Evolutionary conservation across 371 early-diverging fungal genomes (phyloP), one percentile per base, ranked within the genome.

Genomic region (Capillidium heterosporum): DNA sequence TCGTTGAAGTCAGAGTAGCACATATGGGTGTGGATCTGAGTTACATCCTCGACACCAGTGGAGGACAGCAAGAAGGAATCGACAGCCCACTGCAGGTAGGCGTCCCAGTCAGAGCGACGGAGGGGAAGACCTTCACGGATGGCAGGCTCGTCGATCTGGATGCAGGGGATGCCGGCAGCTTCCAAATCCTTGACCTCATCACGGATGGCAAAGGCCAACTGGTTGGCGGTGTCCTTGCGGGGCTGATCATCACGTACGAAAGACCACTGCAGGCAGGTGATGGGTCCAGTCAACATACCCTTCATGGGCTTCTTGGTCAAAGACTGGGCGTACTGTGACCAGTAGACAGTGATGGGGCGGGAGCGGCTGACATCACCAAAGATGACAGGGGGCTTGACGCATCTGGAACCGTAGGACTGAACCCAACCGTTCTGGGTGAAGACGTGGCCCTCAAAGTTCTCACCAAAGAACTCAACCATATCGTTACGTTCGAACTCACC

Each of bases 1-100:
- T 92, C 95, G 69, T 95, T 89, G 72, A 95, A 95, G 73, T 95
- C 95, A 68, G 86, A 85, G 85, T 95, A 95, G 78, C 95, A 95
- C 76, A 87, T 87, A 71, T 91, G 91, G 58, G 92, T 82, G 80
- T 95, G 96, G 71, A 95, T 91, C 75, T 95, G 91, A 57, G 94
- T 93, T 29, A 76, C 76, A 65, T 90, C 80, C 29, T 70, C 65
- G 53, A 96, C 95, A 61, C 87, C 89, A 56, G 85, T 73, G 56
- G 89, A 86, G 58, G 92, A 76, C 56, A 96, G 76, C 65, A 84
- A 80, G 86, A 96, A 96, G 60, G 88, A 78, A 48, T 81, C 84
- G 60, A 91, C 92, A 59, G 96, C 87, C 96, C 96, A 96, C 59
- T 84, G 71, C 61, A 94, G 81, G 74, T 96, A 95, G 47, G 72